Percentiles rank a stretch among this genome's conserved stretches.
phyloP scores from a whole-genome alignment of 169 alveolate species.

The Eimeria acervulina region DNA sequence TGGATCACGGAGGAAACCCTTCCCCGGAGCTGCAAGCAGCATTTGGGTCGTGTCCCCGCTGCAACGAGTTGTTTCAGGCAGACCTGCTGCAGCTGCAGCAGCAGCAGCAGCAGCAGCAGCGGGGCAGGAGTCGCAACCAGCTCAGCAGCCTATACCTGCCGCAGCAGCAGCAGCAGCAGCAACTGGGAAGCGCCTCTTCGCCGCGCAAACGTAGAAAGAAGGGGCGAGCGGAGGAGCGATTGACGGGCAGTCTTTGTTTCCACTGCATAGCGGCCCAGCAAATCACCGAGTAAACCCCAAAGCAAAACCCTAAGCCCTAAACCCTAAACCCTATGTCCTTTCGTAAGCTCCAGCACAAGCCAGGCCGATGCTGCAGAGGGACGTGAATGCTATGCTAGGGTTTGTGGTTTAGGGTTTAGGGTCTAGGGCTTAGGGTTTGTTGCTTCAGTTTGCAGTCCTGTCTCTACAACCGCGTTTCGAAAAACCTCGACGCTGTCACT shows the following conservation, averaged over 20 bases:
- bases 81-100: constrained; percentile 29
- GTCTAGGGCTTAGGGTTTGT: background rate
- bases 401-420: background rate
- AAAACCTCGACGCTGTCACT: constrained; percentile 72
- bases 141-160: background rate
- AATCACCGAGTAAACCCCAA: constrained; percentile 10
- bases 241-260: background rate
- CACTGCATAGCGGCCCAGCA: constrained; percentile 52
- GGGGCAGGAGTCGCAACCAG: constrained; percentile 7
- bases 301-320: background rate
- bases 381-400: background rate
- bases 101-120: constrained; percentile 48
- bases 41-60: constrained; percentile 69
- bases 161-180: constrained; percentile 72
- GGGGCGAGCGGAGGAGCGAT: constrained; percentile 23
- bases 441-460: constrained; percentile 61
- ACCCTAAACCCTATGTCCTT: background rate
- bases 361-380: background rate
- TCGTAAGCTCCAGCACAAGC: background rate
- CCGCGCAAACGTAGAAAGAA: constrained; percentile 54
- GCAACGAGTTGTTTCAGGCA: constrained; percentile 73
- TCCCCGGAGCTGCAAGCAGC: constrained; percentile 71
- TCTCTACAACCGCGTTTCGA: constrained; percentile 68
- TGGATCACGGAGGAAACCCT: constrained; percentile 70
- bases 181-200: background rate